phyloP scores from a whole-genome alignment of 805 yeast species.

The Saturnispora diversa region DNA sequence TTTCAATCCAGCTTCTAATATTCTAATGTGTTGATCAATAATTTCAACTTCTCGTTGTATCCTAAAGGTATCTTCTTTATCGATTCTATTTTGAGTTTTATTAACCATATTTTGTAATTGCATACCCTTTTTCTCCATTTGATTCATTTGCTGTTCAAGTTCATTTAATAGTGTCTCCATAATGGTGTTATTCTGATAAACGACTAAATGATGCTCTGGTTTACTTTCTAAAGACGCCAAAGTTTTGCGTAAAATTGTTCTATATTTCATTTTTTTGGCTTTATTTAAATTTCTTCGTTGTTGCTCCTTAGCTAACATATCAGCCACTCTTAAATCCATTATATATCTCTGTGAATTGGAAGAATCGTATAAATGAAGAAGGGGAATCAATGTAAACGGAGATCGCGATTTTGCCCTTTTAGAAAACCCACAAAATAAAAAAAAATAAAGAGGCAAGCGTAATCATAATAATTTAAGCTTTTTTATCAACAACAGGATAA shows the following conservation, averaged over 20 bases:
- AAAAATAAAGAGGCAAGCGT: too few relatives aligned
- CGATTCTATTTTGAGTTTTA: conserved; percentile 11
- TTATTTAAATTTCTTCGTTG: conserved; percentile 1
- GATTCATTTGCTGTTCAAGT: conserved; percentile 15
- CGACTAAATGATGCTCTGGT: conserved; percentile 9
- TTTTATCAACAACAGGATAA: too few relatives aligned
- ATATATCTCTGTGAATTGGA: not conserved
- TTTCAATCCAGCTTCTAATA: conserved; percentile 51
- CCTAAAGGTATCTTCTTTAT: conserved; percentile 8
- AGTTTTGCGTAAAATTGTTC: conserved; percentile 8
- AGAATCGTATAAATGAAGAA: too few relatives aligned
- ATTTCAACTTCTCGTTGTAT: conserved; percentile 56
- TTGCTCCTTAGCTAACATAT: conserved; percentile 10
- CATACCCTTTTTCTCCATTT: conserved; percentile 13
- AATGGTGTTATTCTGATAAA: conserved; percentile 25
- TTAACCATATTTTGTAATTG: conserved; percentile 9
- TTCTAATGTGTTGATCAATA: conserved; percentile 63
- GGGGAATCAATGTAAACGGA: not conserved
- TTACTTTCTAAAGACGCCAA: conserved; percentile 7
- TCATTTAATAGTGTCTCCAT: conserved; percentile 20
- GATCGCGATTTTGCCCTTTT: not conserved
- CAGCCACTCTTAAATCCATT: conserved; percentile 4
- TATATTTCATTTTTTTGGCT: conserved; percentile 8
- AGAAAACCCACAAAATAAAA: not conserved
- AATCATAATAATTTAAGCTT: too few relatives aligned